Conservation (phyloP, 495 filamentous ascomycete genomes). For the Penicillium parvum region DNA sequence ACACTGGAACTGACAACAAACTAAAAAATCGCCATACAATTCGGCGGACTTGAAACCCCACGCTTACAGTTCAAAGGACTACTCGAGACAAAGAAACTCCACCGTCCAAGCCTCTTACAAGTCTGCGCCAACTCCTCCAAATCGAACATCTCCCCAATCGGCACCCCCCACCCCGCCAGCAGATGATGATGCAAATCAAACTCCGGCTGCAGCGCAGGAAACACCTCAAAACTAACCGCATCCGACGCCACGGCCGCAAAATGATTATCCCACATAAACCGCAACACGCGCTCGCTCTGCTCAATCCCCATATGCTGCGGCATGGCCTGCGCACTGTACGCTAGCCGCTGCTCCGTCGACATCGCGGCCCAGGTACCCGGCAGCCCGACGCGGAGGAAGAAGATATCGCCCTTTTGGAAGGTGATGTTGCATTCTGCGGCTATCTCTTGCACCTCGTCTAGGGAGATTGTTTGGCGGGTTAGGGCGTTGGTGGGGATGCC, state of each 20-base stretch:
- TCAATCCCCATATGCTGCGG: constrained; percentile 55
- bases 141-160: constrained; percentile 66
- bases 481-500: constrained; percentile 53
- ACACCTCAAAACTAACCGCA: constrained; percentile 62
- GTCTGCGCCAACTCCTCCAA: constrained; percentile 50
- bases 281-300: constrained; percentile 60
- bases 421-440: constrained; percentile 56
- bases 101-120: constrained; percentile 53
- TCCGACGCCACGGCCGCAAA: constrained; percentile 65
- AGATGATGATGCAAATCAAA: constrained; percentile 62
- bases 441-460: constrained; percentile 45
- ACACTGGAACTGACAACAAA: too few species aligned
- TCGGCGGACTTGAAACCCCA: constrained; percentile 45
- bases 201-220: constrained; percentile 47
- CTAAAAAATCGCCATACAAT: constrained; percentile 47
- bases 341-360: constrained; percentile 34
- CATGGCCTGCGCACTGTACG: constrained; percentile 36
- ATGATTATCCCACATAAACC: constrained; percentile 67
- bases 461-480: constrained; percentile 56
- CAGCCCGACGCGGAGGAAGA: constrained; percentile 71
- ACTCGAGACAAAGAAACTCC: constrained; percentile 70
- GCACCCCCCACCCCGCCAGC: constrained; percentile 62
- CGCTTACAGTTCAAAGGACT: constrained; percentile 53
- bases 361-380: constrained; percentile 39
- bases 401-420: constrained; percentile 58